These are phyloP conservation scores for Saccharum officinarum DNA, from an alignment of 176 grass and related monocot genomes.

Conservation along the genomic window DNA sequence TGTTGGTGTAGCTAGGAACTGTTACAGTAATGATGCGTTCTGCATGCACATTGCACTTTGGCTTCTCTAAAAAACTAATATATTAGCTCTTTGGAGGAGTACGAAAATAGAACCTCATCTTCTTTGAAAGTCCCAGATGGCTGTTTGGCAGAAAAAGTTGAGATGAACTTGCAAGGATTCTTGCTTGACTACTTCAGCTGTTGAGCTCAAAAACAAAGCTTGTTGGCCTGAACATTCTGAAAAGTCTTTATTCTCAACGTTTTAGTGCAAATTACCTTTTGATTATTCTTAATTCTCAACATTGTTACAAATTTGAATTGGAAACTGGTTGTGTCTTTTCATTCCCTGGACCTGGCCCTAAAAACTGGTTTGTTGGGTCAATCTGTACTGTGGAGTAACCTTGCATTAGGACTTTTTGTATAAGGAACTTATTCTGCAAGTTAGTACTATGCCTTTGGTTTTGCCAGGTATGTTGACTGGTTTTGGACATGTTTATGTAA, in stretches of 20 bases:
- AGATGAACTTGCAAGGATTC: neutral
- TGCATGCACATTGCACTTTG: neutral
- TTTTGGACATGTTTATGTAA: neutral
- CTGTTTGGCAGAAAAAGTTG: neutral
- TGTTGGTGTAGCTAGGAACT: neutral
- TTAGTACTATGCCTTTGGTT: neutral
- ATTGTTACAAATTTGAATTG: neutral
- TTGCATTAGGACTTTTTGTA: neutral
- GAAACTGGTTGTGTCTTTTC: neutral
- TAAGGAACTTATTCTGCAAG: neutral
- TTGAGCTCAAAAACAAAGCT: neutral
- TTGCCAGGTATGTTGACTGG: neutral
- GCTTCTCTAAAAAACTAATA: neutral
- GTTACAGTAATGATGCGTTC: neutral
- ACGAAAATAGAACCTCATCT: neutral
- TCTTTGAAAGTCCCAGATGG: neutral
- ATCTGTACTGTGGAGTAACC: neutral
- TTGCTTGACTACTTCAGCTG: neutral
- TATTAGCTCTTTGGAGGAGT: too few relatives aligned
- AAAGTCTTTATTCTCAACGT: neutral
- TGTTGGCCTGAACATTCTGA: neutral
- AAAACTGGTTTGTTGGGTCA: neutral
- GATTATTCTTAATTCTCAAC: neutral
- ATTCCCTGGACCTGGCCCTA: neutral
- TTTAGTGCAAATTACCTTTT: neutral